These are phyloP conservation scores for Solanum tarijense DNA, from an alignment of 257 asterid genomes.

Conservation along the genomic window DNA sequence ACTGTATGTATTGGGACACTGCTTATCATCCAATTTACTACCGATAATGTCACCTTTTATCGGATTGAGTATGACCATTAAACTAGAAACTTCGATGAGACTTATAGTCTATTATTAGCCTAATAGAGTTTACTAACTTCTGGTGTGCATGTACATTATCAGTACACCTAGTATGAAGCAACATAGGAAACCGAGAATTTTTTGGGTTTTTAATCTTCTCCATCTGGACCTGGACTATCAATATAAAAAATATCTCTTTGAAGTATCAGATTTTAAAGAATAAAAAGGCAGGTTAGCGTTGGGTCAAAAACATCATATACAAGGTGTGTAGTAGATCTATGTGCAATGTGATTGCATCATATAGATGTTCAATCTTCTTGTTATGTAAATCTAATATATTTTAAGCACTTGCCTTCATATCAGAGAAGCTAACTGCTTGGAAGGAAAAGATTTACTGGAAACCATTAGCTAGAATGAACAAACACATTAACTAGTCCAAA, in stretches of 20 bases:
- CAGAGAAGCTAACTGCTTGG: not conserved
- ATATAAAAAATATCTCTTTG: not conserved
- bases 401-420: not conserved
- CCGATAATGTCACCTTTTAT: not conserved
- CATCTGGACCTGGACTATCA: not conserved
- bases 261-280: not conserved
- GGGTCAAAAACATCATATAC: not conserved
- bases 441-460: not conserved
- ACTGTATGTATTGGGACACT: not conserved
- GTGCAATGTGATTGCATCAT: not conserved
- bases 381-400: not conserved
- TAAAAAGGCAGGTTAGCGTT: not conserved
- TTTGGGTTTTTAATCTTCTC: not conserved
- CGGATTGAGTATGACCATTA: not conserved
- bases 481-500: not conserved
- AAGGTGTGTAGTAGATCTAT: not conserved
- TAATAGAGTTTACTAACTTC: not conserved
- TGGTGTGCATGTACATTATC: not conserved
- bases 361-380: not conserved
- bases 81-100: not conserved
- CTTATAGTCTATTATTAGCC: not conserved
- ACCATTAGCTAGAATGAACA: not conserved
- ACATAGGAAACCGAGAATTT: not conserved
- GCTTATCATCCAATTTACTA: not conserved
- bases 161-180: not conserved